A percentile compares a stretch with the other conserved stretches of the same genome.
Evolutionary conservation across 331 rosid genomes (phyloP).

Genomic region (Telfairia occidentalis): DNA sequence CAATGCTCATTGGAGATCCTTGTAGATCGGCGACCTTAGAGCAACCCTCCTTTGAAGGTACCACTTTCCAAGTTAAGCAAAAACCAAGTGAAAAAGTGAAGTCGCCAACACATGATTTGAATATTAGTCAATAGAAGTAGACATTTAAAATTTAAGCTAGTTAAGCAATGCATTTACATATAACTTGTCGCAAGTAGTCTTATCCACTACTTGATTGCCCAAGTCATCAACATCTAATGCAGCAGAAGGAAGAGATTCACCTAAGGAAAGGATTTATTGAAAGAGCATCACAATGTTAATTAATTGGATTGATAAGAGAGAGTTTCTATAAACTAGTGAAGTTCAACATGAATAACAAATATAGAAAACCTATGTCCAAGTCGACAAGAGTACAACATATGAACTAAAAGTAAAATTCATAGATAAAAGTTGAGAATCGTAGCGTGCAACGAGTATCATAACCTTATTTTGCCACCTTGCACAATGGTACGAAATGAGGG

Average conservation of each 20-base stretch:
- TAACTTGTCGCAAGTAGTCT: conserved; percentile 30
- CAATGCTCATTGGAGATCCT: no score
- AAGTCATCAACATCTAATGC: conserved; percentile 22
- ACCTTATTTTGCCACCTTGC: conserved; percentile 42
- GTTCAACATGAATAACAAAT: not conserved
- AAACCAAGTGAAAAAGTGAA: no score
- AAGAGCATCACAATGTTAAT: conserved; percentile 7
- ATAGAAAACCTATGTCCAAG: not conserved
- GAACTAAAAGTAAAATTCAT: not conserved
- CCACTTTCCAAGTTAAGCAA: no score
- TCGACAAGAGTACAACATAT: not conserved
- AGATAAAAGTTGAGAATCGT: not conserved
- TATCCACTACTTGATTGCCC: conserved; percentile 44
- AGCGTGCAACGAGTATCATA: not conserved
- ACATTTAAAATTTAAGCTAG: no score
- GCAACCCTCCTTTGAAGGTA: no score
- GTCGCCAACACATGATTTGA: no score
- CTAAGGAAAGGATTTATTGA: conserved; percentile 6
- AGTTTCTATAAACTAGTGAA: not conserved
- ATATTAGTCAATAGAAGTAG: no score
- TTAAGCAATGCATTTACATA: no score
- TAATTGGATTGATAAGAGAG: not conserved
- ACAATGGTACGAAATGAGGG: conserved; percentile 44
- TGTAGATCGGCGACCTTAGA: no score
- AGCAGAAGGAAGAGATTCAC: conserved; percentile 14